Base-by-base conservation (phyloP, 1,284 basidiomycete genomes). In the Schizophyllum commune region DNA sequence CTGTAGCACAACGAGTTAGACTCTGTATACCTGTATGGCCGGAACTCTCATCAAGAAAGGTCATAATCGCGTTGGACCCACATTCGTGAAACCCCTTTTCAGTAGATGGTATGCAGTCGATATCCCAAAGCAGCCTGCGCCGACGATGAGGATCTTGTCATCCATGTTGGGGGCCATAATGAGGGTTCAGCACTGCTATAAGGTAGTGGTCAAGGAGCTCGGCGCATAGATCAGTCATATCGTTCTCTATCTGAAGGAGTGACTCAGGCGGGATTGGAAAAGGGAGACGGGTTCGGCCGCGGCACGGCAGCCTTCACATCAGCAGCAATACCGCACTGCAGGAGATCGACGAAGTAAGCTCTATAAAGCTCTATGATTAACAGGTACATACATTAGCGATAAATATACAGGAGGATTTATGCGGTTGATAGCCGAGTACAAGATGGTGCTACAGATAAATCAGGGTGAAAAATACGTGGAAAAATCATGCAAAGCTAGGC, bases 61-160 rank as follows among this genome's bases (percentile, higher is more conserved):
- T n/a, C n/a, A n/a, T n/a, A n/a, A n/a, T n/a, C 20, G 53, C 9
- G 32, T 9, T 22, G 13, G 32, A 34, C 32, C 13, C 54, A 55
- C 15, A 60, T 52, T 27, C n/a, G 72, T 80, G 71, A 85, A 90
- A 11, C 89, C 89, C 60, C 84, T 77, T 57, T 76, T 71, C 39
- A 92, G 75, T n/a, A 94, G 82, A 67, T 92, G 84, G 63, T 86
- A 83, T 1, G 91, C 91, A 0, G 91, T 89, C 2, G 92, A 92
- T n/a, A 92, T 76, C 2, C 94, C 94, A 69, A 94, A 94, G 63
- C 86, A 87, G 11, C 94, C 93, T 39, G 90, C 88, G n/a, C 93
- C 93, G 55, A 94, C 77, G 64, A 96, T 88, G 55, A 94, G 68
- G 33, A 92, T 76, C 62, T 75, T 75, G 58, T 73, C 70, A 57